Conservation (phyloP, 2,329 filamentous ascomycete genomes). For the Neophaeococcomyces aloes region DNA sequence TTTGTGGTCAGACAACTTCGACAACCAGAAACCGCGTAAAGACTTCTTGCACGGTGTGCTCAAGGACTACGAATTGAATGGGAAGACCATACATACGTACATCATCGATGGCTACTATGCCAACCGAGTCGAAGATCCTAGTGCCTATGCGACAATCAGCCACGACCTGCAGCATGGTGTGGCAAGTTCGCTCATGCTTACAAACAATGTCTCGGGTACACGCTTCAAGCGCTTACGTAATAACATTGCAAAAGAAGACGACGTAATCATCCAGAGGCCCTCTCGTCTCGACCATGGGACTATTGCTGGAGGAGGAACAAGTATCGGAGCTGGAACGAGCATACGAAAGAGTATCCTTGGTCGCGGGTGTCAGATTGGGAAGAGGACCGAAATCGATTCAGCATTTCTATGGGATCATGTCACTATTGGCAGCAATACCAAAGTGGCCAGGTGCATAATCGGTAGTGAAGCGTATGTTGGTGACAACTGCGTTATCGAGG, state of each 20-base stretch:
- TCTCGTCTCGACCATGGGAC: slow-evolving; percentile 58
- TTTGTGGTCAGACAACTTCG: slow-evolving; percentile 94
- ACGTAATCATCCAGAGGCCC: slow-evolving; percentile 63
- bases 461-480: slow-evolving; percentile 64
- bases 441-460: slow-evolving; percentile 62
- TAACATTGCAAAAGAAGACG: slow-evolving; percentile 67
- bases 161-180: slow-evolving; percentile 44
- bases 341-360: slow-evolving; percentile 73
- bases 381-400: slow-evolving; percentile 65
- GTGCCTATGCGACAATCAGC: slow-evolving; percentile 80
- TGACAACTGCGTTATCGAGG: slow-evolving; percentile 55
- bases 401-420: slow-evolving; percentile 84
- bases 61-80: slow-evolving; percentile 94
- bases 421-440: slow-evolving; percentile 62
- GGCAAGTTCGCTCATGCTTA: slow-evolving; percentile 16
- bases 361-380: slow-evolving; percentile 73
- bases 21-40: slow-evolving; percentile 80
- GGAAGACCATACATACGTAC: slow-evolving; percentile 90
- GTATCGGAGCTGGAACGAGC: slow-evolving; percentile 59
- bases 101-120: slow-evolving; percentile 76
- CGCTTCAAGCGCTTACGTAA: slow-evolving; percentile 65
- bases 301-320: slow-evolving; percentile 66
- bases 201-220: slow-evolving; percentile 61
- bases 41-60: slow-evolving; percentile 87
- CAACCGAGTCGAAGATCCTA: slow-evolving; percentile 72